phyloP scores from a whole-genome alignment of 2,329 filamentous ascomycete genomes.

The Colletotrichum liaoningense region DNA sequence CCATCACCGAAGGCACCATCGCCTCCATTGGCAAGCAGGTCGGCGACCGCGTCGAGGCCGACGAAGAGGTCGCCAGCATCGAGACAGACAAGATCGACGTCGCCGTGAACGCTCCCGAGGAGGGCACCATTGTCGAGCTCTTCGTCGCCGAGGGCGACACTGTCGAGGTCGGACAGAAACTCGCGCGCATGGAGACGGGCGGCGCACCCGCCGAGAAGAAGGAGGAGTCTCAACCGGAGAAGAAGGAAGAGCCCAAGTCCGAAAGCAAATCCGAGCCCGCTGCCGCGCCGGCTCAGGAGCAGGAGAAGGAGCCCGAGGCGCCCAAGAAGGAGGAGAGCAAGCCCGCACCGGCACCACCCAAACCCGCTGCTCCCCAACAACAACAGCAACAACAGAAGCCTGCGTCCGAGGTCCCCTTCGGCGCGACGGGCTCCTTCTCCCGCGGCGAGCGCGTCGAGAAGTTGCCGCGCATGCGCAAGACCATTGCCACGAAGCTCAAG shows the following conservation, averaged over 20 bases:
- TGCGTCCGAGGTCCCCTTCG: constrained; percentile 11
- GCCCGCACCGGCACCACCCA: constrained; percentile 7
- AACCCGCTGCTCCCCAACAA: constrained; percentile 10
- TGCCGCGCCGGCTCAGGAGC: constrained; percentile 21
- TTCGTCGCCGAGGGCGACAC: constrained; percentile 46
- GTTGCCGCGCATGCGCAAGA: constrained; percentile 78
- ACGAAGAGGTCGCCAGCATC: constrained; percentile 47
- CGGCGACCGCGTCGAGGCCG: constrained; percentile 44
- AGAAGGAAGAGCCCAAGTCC: constrained; percentile 10
- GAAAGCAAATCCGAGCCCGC: constrained; percentile 13
- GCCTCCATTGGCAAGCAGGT: constrained; percentile 42
- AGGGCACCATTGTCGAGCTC: constrained; percentile 42
- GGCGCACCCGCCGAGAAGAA: constrained; percentile 31
- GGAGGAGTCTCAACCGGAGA: constrained; percentile 36
- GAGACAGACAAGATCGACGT: constrained; percentile 49
- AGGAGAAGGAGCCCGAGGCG: constrained; percentile 31
- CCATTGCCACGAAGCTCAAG: constrained; percentile 75
- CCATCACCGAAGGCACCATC: constrained; percentile 46
- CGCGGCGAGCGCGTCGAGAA: constrained; percentile 40
- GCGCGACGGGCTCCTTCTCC: constrained; percentile 24
- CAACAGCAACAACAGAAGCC: neutral
- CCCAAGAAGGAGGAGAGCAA: constrained; percentile 33
- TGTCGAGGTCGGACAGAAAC: constrained; percentile 45
- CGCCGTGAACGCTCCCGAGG: constrained; percentile 42
- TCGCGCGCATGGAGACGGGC: constrained; percentile 44